These are phyloP conservation scores for Mimosa bimucronata DNA, from an alignment of 306 rosid species.

Conservation along the genomic window DNA sequence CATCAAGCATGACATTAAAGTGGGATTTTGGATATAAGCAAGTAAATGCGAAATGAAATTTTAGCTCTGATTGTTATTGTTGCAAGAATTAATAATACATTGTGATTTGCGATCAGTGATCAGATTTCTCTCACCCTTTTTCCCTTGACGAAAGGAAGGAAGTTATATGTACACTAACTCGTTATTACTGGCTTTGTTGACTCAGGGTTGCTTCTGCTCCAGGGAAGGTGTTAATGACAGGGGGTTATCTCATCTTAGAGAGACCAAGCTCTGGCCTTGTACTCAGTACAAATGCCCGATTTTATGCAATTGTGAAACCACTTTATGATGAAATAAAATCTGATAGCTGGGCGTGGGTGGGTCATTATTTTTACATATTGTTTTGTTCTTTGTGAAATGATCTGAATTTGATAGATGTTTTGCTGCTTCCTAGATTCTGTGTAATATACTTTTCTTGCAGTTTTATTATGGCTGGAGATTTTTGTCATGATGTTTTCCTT, in stretches of 20 bases:
- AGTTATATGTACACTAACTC: neutral
- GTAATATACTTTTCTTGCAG: neutral
- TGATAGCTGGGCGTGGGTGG: constrained; percentile 80
- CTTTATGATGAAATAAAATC: constrained; percentile 54
- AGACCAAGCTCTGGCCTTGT: constrained; percentile 81
- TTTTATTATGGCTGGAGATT: neutral
- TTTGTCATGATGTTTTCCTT: neutral
- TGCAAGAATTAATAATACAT: neutral
- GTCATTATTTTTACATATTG: constrained; percentile 28
- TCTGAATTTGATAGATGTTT: neutral
- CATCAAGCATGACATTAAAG: neutral
- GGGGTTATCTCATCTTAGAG: constrained; percentile 80
- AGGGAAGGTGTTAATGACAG: constrained; percentile 77
- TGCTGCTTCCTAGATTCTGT: neutral
- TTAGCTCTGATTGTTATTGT: neutral
- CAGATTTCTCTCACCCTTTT: neutral
- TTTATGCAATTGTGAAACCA: constrained; percentile 77
- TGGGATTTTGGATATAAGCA: neutral
- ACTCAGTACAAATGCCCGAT: constrained; percentile 83
- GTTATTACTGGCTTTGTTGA: neutral
- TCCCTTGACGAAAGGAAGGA: neutral
- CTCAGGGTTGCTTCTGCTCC: constrained; percentile 82
- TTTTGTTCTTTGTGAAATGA: neutral
- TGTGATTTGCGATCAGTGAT: neutral
- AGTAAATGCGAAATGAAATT: neutral